These are phyloP conservation scores for Orychophragmus violaceus DNA, from an alignment of 345 rosid genomes.

Conservation along the genomic window DNA sequence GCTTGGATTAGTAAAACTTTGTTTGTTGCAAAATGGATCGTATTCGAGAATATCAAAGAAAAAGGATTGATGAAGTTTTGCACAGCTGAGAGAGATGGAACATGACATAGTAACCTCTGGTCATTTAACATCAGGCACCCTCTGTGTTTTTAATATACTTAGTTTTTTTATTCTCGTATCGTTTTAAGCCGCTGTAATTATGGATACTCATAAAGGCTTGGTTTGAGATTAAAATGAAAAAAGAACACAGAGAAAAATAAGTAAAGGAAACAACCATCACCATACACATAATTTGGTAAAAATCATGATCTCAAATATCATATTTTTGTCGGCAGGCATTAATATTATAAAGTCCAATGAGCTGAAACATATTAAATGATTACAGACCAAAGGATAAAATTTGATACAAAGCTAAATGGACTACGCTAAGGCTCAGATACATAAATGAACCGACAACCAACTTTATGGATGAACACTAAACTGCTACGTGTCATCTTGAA, in stretches of 20 bases:
- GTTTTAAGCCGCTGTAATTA: neutral
- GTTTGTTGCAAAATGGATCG: neutral
- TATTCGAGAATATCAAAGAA: neutral
- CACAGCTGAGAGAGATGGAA: neutral
- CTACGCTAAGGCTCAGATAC: no score
- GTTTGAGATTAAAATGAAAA: neutral
- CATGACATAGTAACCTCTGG: conserved; percentile 8
- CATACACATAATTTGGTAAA: neutral
- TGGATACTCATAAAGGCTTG: neutral
- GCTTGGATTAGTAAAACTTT: no score
- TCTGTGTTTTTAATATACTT: neutral
- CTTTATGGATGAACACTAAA: no score
- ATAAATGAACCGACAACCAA: no score
- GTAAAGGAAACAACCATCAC: neutral
- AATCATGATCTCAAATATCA: no score
- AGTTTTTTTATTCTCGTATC: neutral
- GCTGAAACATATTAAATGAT: no score
- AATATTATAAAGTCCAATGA: no score
- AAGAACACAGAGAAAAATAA: neutral
- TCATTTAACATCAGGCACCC: conserved; percentile 39
- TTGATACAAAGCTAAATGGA: no score
- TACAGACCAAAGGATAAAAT: no score
- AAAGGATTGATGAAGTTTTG: neutral
- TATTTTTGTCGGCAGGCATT: no score
- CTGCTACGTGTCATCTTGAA: no score